Conservation (phyloP, 108 stramenopile species). For the Cyclotella choctawhatcheeana region DNA sequence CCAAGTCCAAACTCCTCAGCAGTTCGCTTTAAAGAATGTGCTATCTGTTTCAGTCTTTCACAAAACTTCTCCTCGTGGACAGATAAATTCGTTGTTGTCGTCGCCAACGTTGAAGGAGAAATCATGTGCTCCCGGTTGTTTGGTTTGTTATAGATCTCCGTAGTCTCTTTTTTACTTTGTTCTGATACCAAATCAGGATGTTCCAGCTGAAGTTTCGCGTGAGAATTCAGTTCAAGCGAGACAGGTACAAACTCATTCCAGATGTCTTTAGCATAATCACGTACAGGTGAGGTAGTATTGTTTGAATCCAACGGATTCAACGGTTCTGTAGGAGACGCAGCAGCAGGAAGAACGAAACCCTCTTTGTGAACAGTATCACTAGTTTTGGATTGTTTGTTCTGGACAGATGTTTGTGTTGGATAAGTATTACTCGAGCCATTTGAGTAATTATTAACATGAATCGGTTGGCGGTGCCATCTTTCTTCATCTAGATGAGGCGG, state of each 20-base stretch:
- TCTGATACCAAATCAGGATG: background rate
- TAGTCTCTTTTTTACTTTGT: background rate
- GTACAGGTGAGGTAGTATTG: background rate
- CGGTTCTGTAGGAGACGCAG: too few relatives aligned
- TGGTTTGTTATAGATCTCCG: background rate
- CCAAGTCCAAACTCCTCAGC: background rate
- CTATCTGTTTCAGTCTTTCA: background rate
- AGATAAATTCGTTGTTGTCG: background rate
- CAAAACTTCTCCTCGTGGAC: background rate
- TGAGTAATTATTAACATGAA: too few relatives aligned
- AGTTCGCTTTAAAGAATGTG: background rate
- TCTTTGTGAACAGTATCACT: background rate
- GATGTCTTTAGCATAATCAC: background rate
- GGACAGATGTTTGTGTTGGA: background rate
- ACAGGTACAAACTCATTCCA: constrained; percentile 9
- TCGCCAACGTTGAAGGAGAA: background rate
- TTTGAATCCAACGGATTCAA: background rate
- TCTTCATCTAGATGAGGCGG: too few relatives aligned
- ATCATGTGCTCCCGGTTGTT: background rate
- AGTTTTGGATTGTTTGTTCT: background rate
- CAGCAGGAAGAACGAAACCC: too few relatives aligned
- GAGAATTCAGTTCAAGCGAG: constrained; percentile 13
- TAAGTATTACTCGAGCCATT: too few relatives aligned
- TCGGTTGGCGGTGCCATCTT: too few relatives aligned
- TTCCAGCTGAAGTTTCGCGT: background rate